Conservation (phyloP, 1,284 basidiomycete genomes). For the Apiotrichum brassicae region DNA sequence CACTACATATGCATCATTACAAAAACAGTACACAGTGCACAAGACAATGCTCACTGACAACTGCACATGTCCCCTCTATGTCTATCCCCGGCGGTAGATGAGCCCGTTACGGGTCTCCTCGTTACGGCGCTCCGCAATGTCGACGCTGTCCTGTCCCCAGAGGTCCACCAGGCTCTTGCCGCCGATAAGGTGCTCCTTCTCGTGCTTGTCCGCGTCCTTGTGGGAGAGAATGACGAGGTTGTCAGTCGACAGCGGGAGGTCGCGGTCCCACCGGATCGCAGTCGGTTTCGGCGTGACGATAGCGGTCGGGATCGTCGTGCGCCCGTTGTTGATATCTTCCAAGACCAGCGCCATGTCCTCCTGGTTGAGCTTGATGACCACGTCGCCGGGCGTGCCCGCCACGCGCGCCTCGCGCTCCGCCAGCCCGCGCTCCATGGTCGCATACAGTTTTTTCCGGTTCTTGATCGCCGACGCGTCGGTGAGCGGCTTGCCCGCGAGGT, state of each 20-base stretch:
- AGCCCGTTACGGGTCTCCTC: slow-evolving; percentile 52
- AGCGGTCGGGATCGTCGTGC: slow-evolving; percentile 69
- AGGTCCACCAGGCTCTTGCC: slow-evolving; percentile 52
- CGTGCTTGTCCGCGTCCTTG: slow-evolving; percentile 64
- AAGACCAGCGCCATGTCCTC: slow-evolving; percentile 76
- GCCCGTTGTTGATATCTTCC: slow-evolving; percentile 77
- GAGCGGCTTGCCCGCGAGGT: slow-evolving; percentile 73
- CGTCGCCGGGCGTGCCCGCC: slow-evolving; percentile 54
- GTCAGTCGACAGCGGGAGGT: slow-evolving; percentile 57
- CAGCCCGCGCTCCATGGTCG: slow-evolving; percentile 69
- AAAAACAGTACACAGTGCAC: too few relatives aligned
- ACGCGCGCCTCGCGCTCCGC: slow-evolving; percentile 55
- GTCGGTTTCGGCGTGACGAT: slow-evolving; percentile 54
- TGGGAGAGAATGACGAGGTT: slow-evolving; percentile 77
- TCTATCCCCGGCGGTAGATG: slow-evolving; percentile 30
- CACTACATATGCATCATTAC: too few relatives aligned
- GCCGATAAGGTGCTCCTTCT: slow-evolving; percentile 51
- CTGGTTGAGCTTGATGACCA: slow-evolving; percentile 54
- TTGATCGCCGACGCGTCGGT: slow-evolving; percentile 74
- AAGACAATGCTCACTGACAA: too few relatives aligned
- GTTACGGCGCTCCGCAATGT: slow-evolving; percentile 51
- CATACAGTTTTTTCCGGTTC: slow-evolving; percentile 74
- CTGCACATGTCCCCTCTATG: not conserved
- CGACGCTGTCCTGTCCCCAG: slow-evolving; percentile 60
- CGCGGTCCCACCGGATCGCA: slow-evolving; percentile 67